Base-by-base conservation (phyloP, 768 basidiomycete species). In the Sarcodon sp. region DNA sequence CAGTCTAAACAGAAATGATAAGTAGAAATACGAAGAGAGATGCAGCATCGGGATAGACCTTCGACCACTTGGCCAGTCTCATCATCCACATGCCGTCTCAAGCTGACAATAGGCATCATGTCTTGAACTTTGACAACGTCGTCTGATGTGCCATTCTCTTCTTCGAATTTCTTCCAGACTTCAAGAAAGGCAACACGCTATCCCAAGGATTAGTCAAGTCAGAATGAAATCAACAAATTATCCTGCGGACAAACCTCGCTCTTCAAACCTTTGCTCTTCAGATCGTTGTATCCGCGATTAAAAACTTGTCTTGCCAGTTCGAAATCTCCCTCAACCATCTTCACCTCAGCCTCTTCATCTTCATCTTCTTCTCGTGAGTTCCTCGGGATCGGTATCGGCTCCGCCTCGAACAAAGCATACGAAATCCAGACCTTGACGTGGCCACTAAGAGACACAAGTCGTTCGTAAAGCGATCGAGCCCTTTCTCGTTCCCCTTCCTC, bases 361-460 rank as follows among this genome's bases (percentile, higher is more conserved):
- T 82, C 80, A 11, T 84, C 84, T 6, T 83, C 83, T 46, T 83
- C 85, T 36, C 84, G 71, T 55, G 73, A 67, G 4, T 74, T 78
- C 16, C 83, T 69, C 8, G 76, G 75, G 5, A 82, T 55, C 4
- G 80, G 80, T 39, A 87, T 83, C 6, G 78, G 69, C 56, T 84
- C 83, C 5, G 80, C 84, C 64, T 98, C 94, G 56, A 97, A 96
- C 55, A 85, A 73, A 0, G 94, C 94, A 63, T 84, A 98, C 47
- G 91, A 82, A 48, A 96, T 88, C 91, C 92, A 98, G 15, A 94
- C 91, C 66, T 97, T 97, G 66, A 91, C 86, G 60, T 98, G 93
- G 3, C 88, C 88, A 53, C 90, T 94, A 44, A 86, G 70, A 33
- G 76, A 66, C 44, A 96, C 72, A 15, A 97, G 74, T 15, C 92